Evolutionary conservation across 2,329 filamentous ascomycete species (phyloP).

Genomic region (Fusarium euwallaceae): DNA sequence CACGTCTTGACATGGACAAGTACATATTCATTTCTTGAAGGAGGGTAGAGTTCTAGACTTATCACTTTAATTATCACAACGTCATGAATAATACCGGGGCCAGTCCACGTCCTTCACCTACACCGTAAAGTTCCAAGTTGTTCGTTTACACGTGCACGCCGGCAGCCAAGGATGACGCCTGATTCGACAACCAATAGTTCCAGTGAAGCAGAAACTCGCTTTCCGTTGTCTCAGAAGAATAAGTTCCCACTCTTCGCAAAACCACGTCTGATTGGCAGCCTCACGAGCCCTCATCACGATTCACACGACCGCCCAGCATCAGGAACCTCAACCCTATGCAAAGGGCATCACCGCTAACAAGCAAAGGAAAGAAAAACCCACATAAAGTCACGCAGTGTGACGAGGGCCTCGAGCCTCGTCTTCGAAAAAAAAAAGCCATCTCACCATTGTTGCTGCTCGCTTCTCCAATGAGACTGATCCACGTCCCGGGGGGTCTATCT

Average conservation of each 20-base stretch:
- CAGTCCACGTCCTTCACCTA: not conserved
- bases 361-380: not conserved
- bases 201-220: not conserved
- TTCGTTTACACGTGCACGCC: not conserved
- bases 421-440: slow-evolving; percentile 17
- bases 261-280: slow-evolving; percentile 15
- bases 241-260: not conserved
- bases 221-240: not conserved
- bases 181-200: not conserved
- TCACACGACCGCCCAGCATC: not conserved
- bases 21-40: not conserved
- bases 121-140: not conserved
- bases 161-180: not conserved
- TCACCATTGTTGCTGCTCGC: slow-evolving; percentile 30
- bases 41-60: not conserved
- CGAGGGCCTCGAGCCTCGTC: slow-evolving; percentile 21
- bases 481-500: slow-evolving; percentile 42
- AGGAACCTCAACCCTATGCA: slow-evolving; percentile 27
- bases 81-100: not conserved
- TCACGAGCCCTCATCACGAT: not conserved
- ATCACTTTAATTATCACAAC: not conserved
- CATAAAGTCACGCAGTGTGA: slow-evolving; percentile 19
- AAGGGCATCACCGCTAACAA: slow-evolving; percentile 22
- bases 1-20: not conserved
- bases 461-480: slow-evolving; percentile 47